These are phyloP conservation scores for Hypoxylon fuscum DNA, from an alignment of 495 filamentous ascomycete species.

Conservation along the genomic window DNA sequence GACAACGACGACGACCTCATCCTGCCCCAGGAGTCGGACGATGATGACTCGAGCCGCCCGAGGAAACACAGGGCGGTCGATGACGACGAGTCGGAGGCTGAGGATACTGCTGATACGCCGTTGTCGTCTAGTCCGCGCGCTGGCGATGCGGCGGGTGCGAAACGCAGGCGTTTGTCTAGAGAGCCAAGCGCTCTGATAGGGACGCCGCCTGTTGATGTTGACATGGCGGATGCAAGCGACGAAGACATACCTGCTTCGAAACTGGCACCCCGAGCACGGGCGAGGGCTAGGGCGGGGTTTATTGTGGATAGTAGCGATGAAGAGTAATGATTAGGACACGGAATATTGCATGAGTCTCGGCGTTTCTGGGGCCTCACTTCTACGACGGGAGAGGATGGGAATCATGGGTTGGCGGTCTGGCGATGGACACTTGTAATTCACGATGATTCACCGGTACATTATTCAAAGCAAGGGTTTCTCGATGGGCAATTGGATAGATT, in stretches of 20 bases:
- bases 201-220: slow-evolving; percentile 4
- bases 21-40: slow-evolving; percentile 23
- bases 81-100: slow-evolving; percentile 39
- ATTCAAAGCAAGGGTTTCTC: background rate
- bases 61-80: slow-evolving; percentile 41
- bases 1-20: slow-evolving; percentile 48
- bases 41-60: slow-evolving; percentile 37
- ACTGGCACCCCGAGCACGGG: slow-evolving; percentile 41
- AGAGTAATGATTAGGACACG: slow-evolving; percentile 46
- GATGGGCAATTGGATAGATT: background rate
- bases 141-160: slow-evolving; percentile 20
- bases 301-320: slow-evolving; percentile 67
- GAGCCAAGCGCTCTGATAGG: slow-evolving; percentile 25
- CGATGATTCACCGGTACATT: background rate
- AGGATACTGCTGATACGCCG: slow-evolving; percentile 38
- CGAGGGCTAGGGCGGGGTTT: slow-evolving; percentile 59
- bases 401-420: background rate
- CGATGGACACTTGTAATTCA: background rate
- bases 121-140: slow-evolving; percentile 40
- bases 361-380: slow-evolving; percentile 22
- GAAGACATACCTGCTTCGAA: slow-evolving; percentile 47
- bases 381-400: background rate
- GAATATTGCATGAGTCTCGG: slow-evolving; percentile 21
- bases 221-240: slow-evolving; percentile 41
- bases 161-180: slow-evolving; percentile 40